Evolutionary conservation across 2,329 filamentous ascomycete species (phyloP).

Genomic region (Orbilia javanica): DNA sequence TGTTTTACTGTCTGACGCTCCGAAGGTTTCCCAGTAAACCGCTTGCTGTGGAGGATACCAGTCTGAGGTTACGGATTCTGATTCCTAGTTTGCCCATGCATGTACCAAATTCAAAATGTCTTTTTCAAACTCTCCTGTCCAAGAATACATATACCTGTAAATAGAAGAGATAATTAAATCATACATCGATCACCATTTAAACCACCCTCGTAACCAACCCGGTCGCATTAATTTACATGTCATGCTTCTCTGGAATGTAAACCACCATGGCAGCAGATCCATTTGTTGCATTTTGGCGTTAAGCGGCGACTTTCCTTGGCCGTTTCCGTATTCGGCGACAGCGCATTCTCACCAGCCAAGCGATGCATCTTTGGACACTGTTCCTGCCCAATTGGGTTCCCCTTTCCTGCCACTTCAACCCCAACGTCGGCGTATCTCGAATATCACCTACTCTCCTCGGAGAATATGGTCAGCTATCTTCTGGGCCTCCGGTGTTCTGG

Average conservation of each 20-base stretch:
- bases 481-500: slow-evolving; percentile 15
- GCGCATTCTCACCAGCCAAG: slow-evolving; percentile 17
- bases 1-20: slow-evolving; percentile 32
- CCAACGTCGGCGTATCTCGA: slow-evolving; percentile 11
- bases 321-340: slow-evolving; percentile 21
- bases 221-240: neutral
- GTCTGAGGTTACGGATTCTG: slow-evolving; percentile 23
- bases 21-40: neutral
- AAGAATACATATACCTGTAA: neutral
- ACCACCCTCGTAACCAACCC: neutral
- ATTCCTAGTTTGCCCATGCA: slow-evolving; percentile 2
- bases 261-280: neutral
- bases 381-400: slow-evolving; percentile 39
- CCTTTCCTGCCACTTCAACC: slow-evolving; percentile 41
- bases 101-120: neutral
- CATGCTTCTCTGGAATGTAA: neutral
- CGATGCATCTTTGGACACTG: slow-evolving; percentile 10
- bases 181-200: neutral
- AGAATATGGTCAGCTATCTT: slow-evolving; percentile 29
- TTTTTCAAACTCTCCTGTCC: neutral
- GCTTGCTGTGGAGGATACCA: neutral
- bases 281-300: slow-evolving; percentile 19
- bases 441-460: slow-evolving; percentile 12
- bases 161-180: neutral
- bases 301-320: slow-evolving; percentile 33